Conservation (phyloP, 345 rosid genomes). For the Lagerstroemia speciosa region DNA sequence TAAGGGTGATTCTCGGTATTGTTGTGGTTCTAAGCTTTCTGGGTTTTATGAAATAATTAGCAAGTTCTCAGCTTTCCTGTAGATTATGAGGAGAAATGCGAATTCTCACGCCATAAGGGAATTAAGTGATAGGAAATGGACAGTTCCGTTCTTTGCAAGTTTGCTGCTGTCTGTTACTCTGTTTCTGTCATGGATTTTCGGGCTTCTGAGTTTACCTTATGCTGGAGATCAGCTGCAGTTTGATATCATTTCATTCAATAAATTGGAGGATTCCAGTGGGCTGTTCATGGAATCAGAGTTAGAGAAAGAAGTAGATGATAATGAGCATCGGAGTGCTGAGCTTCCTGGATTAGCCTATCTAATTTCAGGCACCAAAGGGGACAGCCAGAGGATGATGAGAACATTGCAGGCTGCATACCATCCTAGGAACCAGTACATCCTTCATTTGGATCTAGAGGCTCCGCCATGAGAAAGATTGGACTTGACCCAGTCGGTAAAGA, state of each 20-base stretch:
- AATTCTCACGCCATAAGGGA: conserved; percentile 52
- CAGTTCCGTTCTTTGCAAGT: conserved; percentile 68
- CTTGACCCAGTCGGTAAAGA: conserved; percentile 54
- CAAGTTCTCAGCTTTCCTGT: too few relatives aligned
- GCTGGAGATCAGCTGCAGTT: conserved; percentile 42
- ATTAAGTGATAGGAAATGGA: conserved; percentile 74
- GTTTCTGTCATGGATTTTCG: conserved; percentile 33
- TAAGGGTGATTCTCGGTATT: too few relatives aligned
- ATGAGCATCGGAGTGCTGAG: conserved; percentile 20
- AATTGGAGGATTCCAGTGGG: conserved; percentile 41
- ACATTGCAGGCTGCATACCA: conserved; percentile 90
- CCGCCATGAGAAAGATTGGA: conserved; percentile 81
- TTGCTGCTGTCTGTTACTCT: conserved; percentile 60
- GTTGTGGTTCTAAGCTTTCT: too few relatives aligned
- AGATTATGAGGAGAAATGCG: conserved; percentile 12
- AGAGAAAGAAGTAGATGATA: conserved; percentile 23
- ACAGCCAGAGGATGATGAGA: conserved; percentile 86
- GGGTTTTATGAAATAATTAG: too few relatives aligned
- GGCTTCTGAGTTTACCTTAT: conserved; percentile 30
- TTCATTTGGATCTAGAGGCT: conserved; percentile 91
- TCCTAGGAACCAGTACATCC: conserved; percentile 89
- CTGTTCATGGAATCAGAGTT: conserved; percentile 69
- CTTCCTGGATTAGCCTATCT: conserved; percentile 82
- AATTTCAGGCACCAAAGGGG: conserved; percentile 91
- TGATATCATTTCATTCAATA: conserved; percentile 32